Evolutionary conservation across 2,329 filamentous ascomycete genomes (phyloP), one percentile per base, ranked within the genome.

Genomic region (Aspergillus fumigatus): DNA sequence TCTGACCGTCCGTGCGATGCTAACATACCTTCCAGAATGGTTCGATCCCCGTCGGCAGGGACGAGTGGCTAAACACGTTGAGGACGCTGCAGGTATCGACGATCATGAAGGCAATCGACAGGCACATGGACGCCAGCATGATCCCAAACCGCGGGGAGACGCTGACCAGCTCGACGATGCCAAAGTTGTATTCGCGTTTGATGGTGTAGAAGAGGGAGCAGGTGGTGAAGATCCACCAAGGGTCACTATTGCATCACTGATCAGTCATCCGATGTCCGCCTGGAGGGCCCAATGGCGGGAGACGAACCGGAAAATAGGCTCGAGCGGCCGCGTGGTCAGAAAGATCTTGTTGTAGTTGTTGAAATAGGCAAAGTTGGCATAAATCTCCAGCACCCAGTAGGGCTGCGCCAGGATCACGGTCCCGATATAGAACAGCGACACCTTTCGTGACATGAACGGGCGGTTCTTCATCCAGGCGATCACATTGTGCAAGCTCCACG

Each of bases 221-320:
- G 1, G 80, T 82, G 0, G 84, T 86, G 61, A 85, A 84, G 19
- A 88, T 80, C 85, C 85, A 88, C 85, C 85, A 88, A 0, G 85
- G 85, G 60, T 88, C 85, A 9, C 80, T 80, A 32, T 8, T 43
- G 48, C 11, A 40, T 56, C 40, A 64, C 27, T 26, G 1, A 7
- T 26, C 5, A 26, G 25, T 26, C 5, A 26, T 26, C 25, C 6
- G 1, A 5, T 26, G 6, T 26, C 25, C 25, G 4, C 25, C 5
- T 26, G 25, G 25, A 26, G 25, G 25, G n/a, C n/a, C 5, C 6
- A 26, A 26, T 26, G 25, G 25, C 1, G 25, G 25, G 25, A 7
- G 25, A 50, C 57, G 29, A 68, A 80, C 78, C 84, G 79, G 63
- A 83, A 85, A 1, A 87, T 67, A 2, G 84, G 82, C 67, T 88